Evolutionary conservation across 2,329 filamentous ascomycete species (phyloP).

Genomic region (Talaromyces amestolkiae): DNA sequence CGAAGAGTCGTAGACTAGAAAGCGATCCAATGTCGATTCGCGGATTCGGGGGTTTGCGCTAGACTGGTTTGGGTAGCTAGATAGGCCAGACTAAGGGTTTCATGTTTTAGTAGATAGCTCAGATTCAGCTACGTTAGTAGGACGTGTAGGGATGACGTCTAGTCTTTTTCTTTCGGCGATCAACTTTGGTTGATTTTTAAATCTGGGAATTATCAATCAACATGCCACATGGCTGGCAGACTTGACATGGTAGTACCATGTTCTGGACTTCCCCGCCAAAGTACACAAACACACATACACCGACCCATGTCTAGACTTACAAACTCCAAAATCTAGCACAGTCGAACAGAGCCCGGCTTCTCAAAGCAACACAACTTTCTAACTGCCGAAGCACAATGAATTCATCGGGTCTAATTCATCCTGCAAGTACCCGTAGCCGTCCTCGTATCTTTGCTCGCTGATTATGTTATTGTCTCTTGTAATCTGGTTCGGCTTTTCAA

Average conservation of each 20-base stretch:
- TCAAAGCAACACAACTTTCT: neutral
- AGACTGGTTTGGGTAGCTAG: conserved; percentile 10
- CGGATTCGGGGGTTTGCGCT: neutral
- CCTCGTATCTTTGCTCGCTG: neutral
- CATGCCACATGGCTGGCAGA: neutral
- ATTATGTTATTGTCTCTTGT: neutral
- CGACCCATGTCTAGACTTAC: too few relatives aligned
- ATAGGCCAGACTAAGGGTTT: conserved; percentile 12
- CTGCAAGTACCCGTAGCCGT: neutral
- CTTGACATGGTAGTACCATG: neutral
- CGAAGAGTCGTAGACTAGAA: neutral
- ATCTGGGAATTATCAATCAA: neutral
- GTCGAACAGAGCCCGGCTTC: neutral
- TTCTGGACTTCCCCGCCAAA: neutral
- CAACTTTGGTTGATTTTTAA: neutral
- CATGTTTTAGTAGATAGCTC: neutral
- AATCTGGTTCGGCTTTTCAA: neutral
- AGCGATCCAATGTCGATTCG: neutral
- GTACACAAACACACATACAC: neutral
- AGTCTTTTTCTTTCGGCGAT: neutral
- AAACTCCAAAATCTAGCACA: neutral
- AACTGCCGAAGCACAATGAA: neutral
- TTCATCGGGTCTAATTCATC: neutral
- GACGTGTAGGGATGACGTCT: neutral
- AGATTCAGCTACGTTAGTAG: neutral